A percentile compares a stretch with the other conserved stretches of the same genome.
Evolutionary conservation across 768 basidiomycete species (phyloP).

Genomic region (Mycena kentingensis): DNA sequence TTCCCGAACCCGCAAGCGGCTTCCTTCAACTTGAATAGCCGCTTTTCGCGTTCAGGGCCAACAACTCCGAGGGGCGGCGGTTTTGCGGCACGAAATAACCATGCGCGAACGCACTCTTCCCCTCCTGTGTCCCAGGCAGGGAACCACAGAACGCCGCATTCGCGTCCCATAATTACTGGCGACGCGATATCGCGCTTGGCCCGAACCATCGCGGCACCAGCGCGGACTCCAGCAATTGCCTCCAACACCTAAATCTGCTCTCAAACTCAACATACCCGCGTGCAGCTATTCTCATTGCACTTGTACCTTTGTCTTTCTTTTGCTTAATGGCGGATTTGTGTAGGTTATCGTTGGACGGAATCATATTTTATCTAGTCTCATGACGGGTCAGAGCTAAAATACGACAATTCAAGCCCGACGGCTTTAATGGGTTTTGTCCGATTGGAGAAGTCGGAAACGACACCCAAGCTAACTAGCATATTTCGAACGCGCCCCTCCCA

Average conservation of each 20-base stretch:
- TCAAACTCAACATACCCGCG: no score
- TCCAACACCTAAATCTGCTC: background rate
- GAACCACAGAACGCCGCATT: constrained; percentile 44
- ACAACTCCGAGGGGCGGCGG: constrained; percentile 46
- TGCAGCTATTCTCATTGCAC: constrained; percentile 15
- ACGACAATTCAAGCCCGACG: constrained; percentile 90
- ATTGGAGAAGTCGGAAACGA: constrained; percentile 87
- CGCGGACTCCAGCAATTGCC: constrained; percentile 26
- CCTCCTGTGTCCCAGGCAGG: constrained; percentile 44
- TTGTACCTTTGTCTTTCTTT: constrained; percentile 6
- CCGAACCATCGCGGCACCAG: constrained; percentile 52
- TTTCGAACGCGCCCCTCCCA: constrained; percentile 94
- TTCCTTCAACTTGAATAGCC: constrained; percentile 29
- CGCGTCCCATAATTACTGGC: constrained; percentile 71
- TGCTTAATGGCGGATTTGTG: constrained; percentile 15
- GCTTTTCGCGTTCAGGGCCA: constrained; percentile 45
- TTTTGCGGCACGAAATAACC: constrained; percentile 39
- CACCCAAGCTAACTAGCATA: constrained; percentile 86
- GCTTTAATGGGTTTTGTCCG: constrained; percentile 85
- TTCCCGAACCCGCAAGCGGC: constrained; percentile 33
- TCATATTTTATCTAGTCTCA: constrained; percentile 4
- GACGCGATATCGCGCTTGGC: constrained; percentile 70
- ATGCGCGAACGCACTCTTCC: constrained; percentile 67
- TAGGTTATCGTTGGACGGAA: constrained; percentile 6
- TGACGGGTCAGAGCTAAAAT: constrained; percentile 67